Conservation (phyloP, 352 stramenopile genomes). For the Phytophthora idaei region DNA sequence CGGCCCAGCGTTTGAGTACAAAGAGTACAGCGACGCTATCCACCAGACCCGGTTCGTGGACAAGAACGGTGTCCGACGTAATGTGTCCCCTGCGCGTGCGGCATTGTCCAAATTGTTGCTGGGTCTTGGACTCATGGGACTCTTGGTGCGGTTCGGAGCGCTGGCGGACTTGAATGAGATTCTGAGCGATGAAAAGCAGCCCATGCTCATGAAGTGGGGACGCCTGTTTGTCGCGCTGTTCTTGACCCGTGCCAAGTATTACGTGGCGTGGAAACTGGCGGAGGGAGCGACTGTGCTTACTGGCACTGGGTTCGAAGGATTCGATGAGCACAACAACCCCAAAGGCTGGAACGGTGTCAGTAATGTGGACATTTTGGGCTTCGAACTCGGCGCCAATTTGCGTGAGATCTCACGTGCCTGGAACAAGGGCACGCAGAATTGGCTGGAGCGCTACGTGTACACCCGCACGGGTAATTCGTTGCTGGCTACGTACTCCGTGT, state of each 20-base stretch:
- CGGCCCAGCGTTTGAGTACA: slow-evolving; percentile 95
- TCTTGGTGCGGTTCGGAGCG: slow-evolving; percentile 44
- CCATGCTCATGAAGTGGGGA: slow-evolving; percentile 69
- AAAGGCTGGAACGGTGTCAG: slow-evolving; percentile 94
- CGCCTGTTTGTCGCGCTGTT: slow-evolving; percentile 90
- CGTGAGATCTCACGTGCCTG: slow-evolving; percentile 90
- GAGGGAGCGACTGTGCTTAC: slow-evolving; percentile 81
- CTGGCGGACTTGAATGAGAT: slow-evolving; percentile 37
- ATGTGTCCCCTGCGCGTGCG: slow-evolving; percentile 38
- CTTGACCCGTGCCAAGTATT: slow-evolving; percentile 94
- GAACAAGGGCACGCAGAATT: slow-evolving; percentile 97
- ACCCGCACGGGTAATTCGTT: slow-evolving; percentile 94
- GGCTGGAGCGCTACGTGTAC: slow-evolving; percentile 98
- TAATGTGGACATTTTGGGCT: slow-evolving; percentile 96
- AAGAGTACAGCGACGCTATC: slow-evolving; percentile 89
- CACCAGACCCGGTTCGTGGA: slow-evolving; percentile 54
- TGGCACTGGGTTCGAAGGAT: slow-evolving; percentile 94
- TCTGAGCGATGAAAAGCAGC: slow-evolving; percentile 37
- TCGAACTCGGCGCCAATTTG: slow-evolving; percentile 93
- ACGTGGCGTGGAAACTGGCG: slow-evolving; percentile 94
- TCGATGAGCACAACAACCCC: slow-evolving; percentile 80
- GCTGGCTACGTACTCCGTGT: slow-evolving; percentile 94
- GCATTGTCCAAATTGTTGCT: slow-evolving; percentile 61
- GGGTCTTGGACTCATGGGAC: slow-evolving; percentile 58
- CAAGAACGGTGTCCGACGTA: slow-evolving; percentile 35